Evolutionary conservation across 371 early-diverging fungal genomes (phyloP), one percentile per base, ranked within the genome.

Genomic region (Globomyces sp.): DNA sequence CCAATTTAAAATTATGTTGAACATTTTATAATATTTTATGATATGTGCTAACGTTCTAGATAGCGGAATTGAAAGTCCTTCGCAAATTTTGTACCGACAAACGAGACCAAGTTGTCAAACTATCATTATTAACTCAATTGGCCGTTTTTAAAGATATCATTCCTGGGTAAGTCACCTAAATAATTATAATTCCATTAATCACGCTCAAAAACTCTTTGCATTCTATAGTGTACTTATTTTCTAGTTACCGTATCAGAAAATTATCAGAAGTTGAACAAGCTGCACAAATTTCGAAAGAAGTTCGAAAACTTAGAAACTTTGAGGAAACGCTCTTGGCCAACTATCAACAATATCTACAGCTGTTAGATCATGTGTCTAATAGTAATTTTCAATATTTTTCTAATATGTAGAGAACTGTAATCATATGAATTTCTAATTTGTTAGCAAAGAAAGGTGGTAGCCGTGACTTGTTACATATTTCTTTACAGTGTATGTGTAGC

Each of bases 91-190:
- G 84, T 24, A 74, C 76, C 34, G 86, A 88, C 57, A 74, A 77
- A 1, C 78, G 78, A 51, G 37, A 57, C 2, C 50, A 64, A 34
- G 64, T 77, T 39, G 63, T 63, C 43, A 73, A 90, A 62, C 69
- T 95, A 48, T 90, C 89, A 0, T 75, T 93, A 44, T 75, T 96
- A 51, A 90, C 94, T 2, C 93, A 92, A 71, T 77, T 95, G 44
- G 92, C 93, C 66, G 90, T 97, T 0, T 95, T 88, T 80, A 86
- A 89, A 66, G 97, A 97, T 75, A 92, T 97, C 71, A 83, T 95
- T 49, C 97, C 97, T 0, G 95, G 92, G 24, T 24, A 24, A 24
- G 24, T 24, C 79, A 81, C 50, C 48, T 46, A 49, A 42, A 9
- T 50, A 34, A 5, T 53, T 42, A 42, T 40, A 62, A 48, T 57